Base-by-base conservation (phyloP, 208 protist genomes). In the Leishmania major region DNA sequence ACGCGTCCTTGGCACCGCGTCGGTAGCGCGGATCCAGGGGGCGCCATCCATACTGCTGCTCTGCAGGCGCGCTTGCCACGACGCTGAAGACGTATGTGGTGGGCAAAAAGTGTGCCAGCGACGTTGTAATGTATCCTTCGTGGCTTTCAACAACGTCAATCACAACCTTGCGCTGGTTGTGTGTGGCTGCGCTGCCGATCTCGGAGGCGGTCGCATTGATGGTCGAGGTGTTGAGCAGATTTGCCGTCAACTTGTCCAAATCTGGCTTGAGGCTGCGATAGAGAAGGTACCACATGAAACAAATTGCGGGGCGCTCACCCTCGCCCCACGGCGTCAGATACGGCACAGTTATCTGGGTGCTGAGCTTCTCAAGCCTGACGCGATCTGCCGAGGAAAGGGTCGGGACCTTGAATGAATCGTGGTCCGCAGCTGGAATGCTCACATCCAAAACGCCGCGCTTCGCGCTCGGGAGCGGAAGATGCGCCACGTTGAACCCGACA, bases 221-320 rank as follows among this genome's bases (percentile, higher is more conserved):
- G 2, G n/a, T 3, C 35, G 75, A 51, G 45, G 13, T 40, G 15
- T 75, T 60, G 31, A 35, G 31, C 77, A 79, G 47, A 0, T 55
- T 19, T 13, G 49, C 62, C 1, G 47, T 57, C 49, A 89, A 72
- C 45, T 72, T 43, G 55, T 78, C 69, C 57, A 79, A 37, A 49
- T 84, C 81, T 3, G 81, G 55, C 76, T 80, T 84, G 69, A 84
- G 74, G 69, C 83, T 88, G 45, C 80, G 75, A 64, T 91, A 91
- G 51, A 91, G 75, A 15, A 83, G 81, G 31, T 74, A 79, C 85
- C 88, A 91, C 81, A 84, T 73, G 51, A 77, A 79, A 40, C 88
- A 83, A 11, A 88, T 51, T 0, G 60, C 74, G 0, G 84, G 80
- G n/a, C 79, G 72, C 60, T 83, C 80, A 7, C 84, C 74, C 2